Evolutionary conservation across 176 grass and related monocot species (phyloP).

Genomic region (Oryza officinalis): DNA sequence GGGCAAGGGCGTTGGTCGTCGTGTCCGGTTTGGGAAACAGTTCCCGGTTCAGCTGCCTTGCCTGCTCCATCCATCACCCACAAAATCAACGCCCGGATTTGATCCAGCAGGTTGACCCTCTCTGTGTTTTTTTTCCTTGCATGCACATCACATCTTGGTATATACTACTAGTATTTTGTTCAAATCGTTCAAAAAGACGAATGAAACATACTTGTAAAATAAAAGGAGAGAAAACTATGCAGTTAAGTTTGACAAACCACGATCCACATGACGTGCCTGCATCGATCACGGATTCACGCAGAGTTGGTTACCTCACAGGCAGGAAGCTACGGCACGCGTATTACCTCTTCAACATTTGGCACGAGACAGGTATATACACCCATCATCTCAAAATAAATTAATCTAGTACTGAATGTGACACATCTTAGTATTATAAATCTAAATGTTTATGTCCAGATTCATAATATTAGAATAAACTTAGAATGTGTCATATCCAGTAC

Average conservation of each 20-base stretch:
- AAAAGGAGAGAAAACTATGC: not conserved
- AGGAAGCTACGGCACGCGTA: not conserved
- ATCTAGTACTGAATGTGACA: no score
- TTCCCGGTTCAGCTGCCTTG: not conserved
- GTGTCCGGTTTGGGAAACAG: constrained; percentile 18
- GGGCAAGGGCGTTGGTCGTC: not conserved
- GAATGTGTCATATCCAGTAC: no score
- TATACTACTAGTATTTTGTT: not conserved
- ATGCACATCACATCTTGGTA: not conserved
- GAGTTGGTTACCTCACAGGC: not conserved
- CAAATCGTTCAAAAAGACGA: not conserved
- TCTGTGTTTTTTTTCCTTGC: not conserved
- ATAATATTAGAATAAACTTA: no score
- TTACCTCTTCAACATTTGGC: constrained; percentile 33
- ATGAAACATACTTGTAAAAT: not conserved
- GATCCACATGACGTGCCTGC: constrained; percentile 38
- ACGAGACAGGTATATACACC: not conserved
- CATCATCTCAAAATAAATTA: no score
- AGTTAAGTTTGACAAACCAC: not conserved
- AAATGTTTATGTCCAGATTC: no score
- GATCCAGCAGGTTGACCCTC: not conserved
- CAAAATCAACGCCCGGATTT: not conserved
- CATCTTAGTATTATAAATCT: no score
- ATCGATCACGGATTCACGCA: not conserved
- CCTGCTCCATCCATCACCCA: not conserved